Evolutionary conservation across 768 basidiomycete species (phyloP), one percentile per base, ranked within the genome.

Genomic region (Pulveroboletus sp.): DNA sequence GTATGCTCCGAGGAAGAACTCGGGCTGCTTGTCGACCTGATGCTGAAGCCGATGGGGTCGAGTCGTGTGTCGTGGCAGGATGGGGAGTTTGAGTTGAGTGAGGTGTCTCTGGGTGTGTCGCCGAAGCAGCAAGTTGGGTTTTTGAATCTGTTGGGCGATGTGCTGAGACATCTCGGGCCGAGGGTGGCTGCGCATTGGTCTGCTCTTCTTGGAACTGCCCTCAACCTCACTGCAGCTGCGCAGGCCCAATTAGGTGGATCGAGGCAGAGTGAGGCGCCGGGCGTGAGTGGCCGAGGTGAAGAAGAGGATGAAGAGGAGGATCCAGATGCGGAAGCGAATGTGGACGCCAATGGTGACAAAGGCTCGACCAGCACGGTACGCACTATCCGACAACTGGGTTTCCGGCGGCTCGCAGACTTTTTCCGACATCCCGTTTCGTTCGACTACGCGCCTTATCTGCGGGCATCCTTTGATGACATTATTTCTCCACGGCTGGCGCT

Each of bases 351-450:
- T 1, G 70, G 68, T 3, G 72, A 69, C 6, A 57, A 57, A 11
- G 49, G 32, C 6, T 51, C 14, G 54, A 49, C 48, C 71, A 78
- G 64, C 62, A 75, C 60, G 24, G 69, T 70, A 5, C 81, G 91
- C 19, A 74, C 77, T 8, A 76, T 94, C 35, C 81, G 97, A 13
- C 90, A 92, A 45, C 73, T 87, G 1, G 94, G 93, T 9, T 67
- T 97, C 43, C 91, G 90, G 65, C 82, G 94, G 12, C 69, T 97
- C 32, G 81, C 85, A 2, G 90, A 94, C 60, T 95, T 97, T 72
- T 93, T 93, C 79, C 80, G 83, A 13, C 75, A 76, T 34, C 81
- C 87, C 0, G 76, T 84, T 21, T 60, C 68, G 1, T 97, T 93
- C 64, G 81, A 95, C 66, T 95, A 87, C 63, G 61, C 73, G 0